Evolutionary conservation across 2,329 filamentous ascomycete genomes (phyloP), one percentile per base, ranked within the genome.

Genomic region (Pyrenochaeta sp.): DNA sequence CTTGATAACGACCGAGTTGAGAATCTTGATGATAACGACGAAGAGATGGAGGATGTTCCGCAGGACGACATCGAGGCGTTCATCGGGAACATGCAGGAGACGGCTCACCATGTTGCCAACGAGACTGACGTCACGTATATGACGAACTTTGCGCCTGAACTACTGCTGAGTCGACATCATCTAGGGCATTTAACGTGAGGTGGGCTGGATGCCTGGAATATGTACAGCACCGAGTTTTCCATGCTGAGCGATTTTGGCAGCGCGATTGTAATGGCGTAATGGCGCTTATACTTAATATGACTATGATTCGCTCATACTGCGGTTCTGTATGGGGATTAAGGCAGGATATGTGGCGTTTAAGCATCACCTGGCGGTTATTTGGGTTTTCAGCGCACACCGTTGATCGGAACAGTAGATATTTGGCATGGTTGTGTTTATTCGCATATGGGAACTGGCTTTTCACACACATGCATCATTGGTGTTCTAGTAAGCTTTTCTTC

Each of bases 81-180:
- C 9, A 49, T 69, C 15, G 45, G 39, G 1, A 65, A 65, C 28
- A 46, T 68, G 51, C 52, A 60, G 30, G 57, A 68, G 9, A 30
- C 46, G 3, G 56, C 53, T 10, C 52, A 59, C 8, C 47, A 57
- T 9, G 30, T 50, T 7, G 54, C 54, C 3, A 60, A 57, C 28
- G 55, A 54, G 5, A 28, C 27, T 5, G 67, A 69, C 24, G 36
- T 69, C 5, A 54, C 52, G 19, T 69, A 62, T 39, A 54, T 68
- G 59, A 56, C 52, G 5, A 69, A 68, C n/a, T 68, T 69, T 30
- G 65, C 65, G 13, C 67, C 67, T 27, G 59, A 60, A 2, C 27
- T 69, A 45, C 27, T 69, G 22, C 47, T 65, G 22, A 34, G n/a
- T 47, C 40, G 51, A 9, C 53, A 61, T 24, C 39, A 61, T 24